phyloP scores from a whole-genome alignment of 306 rosid species.

The Vigna nakashimae region DNA sequence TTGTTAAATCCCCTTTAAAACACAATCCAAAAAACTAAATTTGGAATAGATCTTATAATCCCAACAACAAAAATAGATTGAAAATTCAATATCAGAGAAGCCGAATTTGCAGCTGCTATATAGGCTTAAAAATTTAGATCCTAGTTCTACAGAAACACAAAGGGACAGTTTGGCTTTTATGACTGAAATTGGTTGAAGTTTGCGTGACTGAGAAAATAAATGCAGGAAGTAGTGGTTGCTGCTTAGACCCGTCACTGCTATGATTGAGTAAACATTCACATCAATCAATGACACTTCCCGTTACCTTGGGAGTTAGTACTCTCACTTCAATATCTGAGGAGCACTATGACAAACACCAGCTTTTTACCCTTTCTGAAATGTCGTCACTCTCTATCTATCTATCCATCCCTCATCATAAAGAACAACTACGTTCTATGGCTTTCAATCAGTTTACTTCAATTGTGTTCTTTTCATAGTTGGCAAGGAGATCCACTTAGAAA shows the following conservation, averaged over 20 bases:
- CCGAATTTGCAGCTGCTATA: no score
- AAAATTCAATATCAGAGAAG: no score
- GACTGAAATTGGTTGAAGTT: slow-evolving; percentile 10
- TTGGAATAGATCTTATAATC: no score
- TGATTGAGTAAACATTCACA: slow-evolving; percentile 17
- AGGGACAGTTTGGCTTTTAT: no score
- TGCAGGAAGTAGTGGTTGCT: slow-evolving; percentile 24
- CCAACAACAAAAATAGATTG: no score
- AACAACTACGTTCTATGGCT: neutral
- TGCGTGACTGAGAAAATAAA: neutral
- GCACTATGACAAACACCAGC: neutral
- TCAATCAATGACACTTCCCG: slow-evolving; percentile 36
- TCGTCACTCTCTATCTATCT: neutral
- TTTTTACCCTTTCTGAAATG: neutral
- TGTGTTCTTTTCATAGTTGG: neutral
- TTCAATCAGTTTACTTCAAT: slow-evolving; percentile 27
- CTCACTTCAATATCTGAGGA: neutral
- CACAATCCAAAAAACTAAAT: no score
- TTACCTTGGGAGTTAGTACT: slow-evolving; percentile 4
- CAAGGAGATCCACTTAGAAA: neutral
- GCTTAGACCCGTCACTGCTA: neutral
- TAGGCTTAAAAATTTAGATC: no score
- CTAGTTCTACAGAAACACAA: neutral
- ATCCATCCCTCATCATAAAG: neutral
- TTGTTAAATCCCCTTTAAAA: no score